Base-by-base conservation (phyloP, 306 rosid genomes). In the Quillaja saponaria region DNA sequence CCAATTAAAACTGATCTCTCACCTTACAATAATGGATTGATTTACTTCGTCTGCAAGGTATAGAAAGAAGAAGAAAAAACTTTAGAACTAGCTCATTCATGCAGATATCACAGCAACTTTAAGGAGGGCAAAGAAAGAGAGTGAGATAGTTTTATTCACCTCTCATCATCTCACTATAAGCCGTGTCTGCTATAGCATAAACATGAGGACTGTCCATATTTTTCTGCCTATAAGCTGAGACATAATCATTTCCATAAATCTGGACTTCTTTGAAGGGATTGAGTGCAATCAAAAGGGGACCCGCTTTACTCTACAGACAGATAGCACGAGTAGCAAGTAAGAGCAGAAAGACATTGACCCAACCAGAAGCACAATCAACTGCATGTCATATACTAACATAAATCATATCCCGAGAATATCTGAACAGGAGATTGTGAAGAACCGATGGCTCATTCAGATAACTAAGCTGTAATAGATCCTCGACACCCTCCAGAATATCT, bases 1-100 rank as follows among this genome's bases (percentile, higher is more conserved):
- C 2, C 6, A 39, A 39, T 2, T 39, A 8, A n/a, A 12, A 39
- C 44, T 15, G 14, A 63, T 13, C 34, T 21, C 96, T 78, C 42
- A 94, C 97, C 99, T 87, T 81, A 94, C 85, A 69, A 94, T 85
- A 65, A 94, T 87, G 58, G 97, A 94, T 58, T 89, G 99, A 72
- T 90, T 83, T 61, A 76, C 81, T 72, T 85, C 95, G 66, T 81
- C 99, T 94, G 96, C 86, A 81, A 73, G 44, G 76, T 60, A 58
- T 34, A 51, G 45, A 61, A n/a, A 37, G 63, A 42, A 65, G 76
- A 72, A 14, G 64, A 20, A 78, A 68, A 76, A 66, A 53, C 64
- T 50, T 78, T 25, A 52, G 76, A 70, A 61, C 48, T 41, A 74
- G 41, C 68, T 58, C 49, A 59, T 13, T 46, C 50, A 72, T 54